These are phyloP conservation scores for Fusarium nisikadoi DNA, from an alignment of 2,329 filamentous ascomycete genomes.

Conservation along the genomic window DNA sequence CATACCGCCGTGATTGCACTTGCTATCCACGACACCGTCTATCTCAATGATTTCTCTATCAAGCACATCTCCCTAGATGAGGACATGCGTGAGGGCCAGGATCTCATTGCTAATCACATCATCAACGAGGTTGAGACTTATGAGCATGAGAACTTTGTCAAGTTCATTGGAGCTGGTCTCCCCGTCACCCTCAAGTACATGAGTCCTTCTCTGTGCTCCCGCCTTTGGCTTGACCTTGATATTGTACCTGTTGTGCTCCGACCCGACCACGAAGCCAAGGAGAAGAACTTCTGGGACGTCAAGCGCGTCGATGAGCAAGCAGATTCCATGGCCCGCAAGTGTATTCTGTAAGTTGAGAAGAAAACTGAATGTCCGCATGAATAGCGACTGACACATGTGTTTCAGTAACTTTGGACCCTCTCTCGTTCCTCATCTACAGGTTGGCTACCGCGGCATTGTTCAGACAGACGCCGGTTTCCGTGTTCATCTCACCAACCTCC, in stretches of 20 bases:
- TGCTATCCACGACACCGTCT: constrained; percentile 78
- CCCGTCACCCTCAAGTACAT: constrained; percentile 67
- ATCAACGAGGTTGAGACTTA: constrained; percentile 68
- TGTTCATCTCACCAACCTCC: constrained; percentile 66
- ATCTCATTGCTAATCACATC: constrained; percentile 69
- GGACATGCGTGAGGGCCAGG: constrained; percentile 52
- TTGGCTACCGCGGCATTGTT: constrained; percentile 75
- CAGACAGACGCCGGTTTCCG: constrained; percentile 75
- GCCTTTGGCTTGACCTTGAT: constrained; percentile 80
- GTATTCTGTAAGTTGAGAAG: constrained; percentile 67
- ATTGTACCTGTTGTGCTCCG: constrained; percentile 76
- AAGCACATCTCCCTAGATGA: constrained; percentile 63
- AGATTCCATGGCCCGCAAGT: constrained; percentile 83
- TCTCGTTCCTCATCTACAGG: constrained; percentile 73
- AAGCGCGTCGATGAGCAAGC: constrained; percentile 82
- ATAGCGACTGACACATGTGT: not conserved
- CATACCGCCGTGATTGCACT: constrained; percentile 69
- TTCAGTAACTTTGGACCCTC: constrained; percentile 77
- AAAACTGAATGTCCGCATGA: not conserved
- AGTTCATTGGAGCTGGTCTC: constrained; percentile 80
- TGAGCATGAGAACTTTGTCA: constrained; percentile 73
- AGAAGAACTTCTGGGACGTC: constrained; percentile 59
- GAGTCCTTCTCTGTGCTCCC: constrained; percentile 73
- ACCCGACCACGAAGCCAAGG: constrained; percentile 57
- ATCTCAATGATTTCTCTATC: constrained; percentile 78